These are phyloP conservation scores for Melampsora americana DNA, from an alignment of 1,284 basidiomycete genomes.

Conservation along the genomic window DNA sequence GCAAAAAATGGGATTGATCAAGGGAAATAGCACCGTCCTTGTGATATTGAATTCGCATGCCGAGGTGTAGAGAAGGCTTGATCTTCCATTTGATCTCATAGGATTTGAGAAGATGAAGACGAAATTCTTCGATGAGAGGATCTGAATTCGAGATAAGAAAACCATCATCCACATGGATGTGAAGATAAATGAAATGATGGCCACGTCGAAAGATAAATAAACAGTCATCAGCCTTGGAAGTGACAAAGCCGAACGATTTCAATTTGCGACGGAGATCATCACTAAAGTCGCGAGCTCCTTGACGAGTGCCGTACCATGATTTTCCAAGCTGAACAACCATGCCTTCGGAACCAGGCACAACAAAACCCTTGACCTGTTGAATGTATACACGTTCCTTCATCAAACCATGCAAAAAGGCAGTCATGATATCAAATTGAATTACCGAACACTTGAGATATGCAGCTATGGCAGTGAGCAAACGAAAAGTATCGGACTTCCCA, in stretches of 20 bases:
- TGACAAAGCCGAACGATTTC: background rate
- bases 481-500: background rate
- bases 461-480: background rate
- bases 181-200: background rate
- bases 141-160: background rate
- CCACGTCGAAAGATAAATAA: background rate
- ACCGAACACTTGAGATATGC: background rate
- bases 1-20: background rate
- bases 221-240: background rate
- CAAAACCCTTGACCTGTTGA: slow-evolving; percentile 12
- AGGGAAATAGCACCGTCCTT: background rate
- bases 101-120: background rate
- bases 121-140: background rate
- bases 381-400: background rate
- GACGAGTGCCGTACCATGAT: background rate
- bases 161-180: slow-evolving; percentile 6
- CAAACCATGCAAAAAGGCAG: background rate
- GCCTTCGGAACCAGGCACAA: background rate
- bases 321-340: background rate
- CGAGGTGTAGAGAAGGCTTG: background rate
- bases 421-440: slow-evolving; percentile 1
- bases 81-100: slow-evolving; percentile 1
- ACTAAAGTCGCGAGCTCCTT: background rate
- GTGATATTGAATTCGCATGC: background rate
- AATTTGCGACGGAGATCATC: background rate